Evolutionary conservation across 495 filamentous ascomycete species (phyloP).

Genomic region (Penicillium psychrofluorescens): DNA sequence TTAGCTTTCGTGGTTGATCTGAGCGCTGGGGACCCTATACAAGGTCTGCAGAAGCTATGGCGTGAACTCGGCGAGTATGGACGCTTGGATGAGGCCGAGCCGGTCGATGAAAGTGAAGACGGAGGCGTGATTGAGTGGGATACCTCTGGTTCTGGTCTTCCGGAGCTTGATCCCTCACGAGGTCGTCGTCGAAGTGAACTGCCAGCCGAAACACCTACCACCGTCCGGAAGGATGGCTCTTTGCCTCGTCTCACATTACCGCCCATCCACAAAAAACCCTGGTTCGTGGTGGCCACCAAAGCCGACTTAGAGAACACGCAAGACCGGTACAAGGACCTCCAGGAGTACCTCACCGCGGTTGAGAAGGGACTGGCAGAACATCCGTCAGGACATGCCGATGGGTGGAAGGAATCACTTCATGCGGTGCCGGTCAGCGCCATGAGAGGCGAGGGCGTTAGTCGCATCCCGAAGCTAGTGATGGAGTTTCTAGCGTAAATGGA

Average conservation of each 20-base stretch:
- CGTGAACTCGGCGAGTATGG: conserved; percentile 84
- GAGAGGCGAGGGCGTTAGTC: conserved; percentile 69
- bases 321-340: conserved; percentile 64
- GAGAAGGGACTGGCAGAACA: conserved; percentile 52
- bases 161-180: conserved; percentile 12
- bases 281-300: conserved; percentile 97
- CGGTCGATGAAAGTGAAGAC: conserved; percentile 39
- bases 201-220: conserved; percentile 1
- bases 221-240: conserved; percentile 5
- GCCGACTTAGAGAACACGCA: conserved; percentile 76
- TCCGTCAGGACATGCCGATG: conserved; percentile 59
- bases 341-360: conserved; percentile 58
- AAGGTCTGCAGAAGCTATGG: conserved; percentile 76
- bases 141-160: conserved; percentile 13
- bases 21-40: conserved; percentile 66
- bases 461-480: conserved; percentile 71
- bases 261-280: conserved; percentile 79
- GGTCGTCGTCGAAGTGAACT: conserved; percentile 14
- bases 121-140: conserved; percentile 25
- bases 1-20: conserved; percentile 93
- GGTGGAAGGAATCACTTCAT: conserved; percentile 57
- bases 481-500: conserved; percentile 51
- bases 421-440: conserved; percentile 88
- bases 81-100: conserved; percentile 55
- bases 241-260: conserved; percentile 37